A percentile compares a stretch with the other conserved stretches of the same genome.
Evolutionary conservation across 1,139 yeast species (phyloP).

Genomic region (Taiozyma sp.): DNA sequence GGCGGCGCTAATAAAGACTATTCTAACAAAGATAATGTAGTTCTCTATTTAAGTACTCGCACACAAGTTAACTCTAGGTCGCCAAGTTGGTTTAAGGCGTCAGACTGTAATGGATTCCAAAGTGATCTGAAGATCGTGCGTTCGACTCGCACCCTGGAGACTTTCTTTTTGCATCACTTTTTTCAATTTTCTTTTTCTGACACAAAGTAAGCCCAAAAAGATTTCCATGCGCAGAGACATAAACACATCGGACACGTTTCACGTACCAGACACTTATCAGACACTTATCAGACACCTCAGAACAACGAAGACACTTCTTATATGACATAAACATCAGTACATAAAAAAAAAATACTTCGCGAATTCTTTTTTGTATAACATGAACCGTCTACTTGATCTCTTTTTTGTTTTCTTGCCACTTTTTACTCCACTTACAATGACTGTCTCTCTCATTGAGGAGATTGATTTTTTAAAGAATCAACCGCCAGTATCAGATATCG

Average conservation of each 20-base stretch:
- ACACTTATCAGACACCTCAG: too few species aligned
- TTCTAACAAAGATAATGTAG: too few species aligned
- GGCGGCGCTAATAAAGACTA: too few species aligned
- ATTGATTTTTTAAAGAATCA: not conserved
- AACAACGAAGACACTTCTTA: too few species aligned
- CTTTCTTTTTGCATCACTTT: constrained; percentile 28
- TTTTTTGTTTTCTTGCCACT: not conserved
- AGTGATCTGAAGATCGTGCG: constrained; percentile 79
- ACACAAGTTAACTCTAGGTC: constrained; percentile 46
- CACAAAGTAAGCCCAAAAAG: too few species aligned
- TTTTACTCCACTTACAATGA: not conserved
- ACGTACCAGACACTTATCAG: too few species aligned
- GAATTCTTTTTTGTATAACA: not conserved
- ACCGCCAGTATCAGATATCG: constrained; percentile 10
- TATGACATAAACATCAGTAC: too few species aligned
- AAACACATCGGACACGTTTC: too few species aligned
- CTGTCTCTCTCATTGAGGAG: not conserved
- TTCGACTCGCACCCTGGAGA: constrained; percentile 86
- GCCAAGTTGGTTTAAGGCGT: constrained; percentile 81
- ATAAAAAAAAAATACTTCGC: not conserved
- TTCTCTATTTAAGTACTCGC: not conserved
- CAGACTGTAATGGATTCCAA: constrained; percentile 61
- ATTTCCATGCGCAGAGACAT: too few species aligned
- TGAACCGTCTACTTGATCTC: not conserved
- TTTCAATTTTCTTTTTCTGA: constrained; percentile 1